Evolutionary conservation across 2,329 filamentous ascomycete species (phyloP), one percentile per base, ranked within the genome.

Genomic region (Epichloe scottii): DNA sequence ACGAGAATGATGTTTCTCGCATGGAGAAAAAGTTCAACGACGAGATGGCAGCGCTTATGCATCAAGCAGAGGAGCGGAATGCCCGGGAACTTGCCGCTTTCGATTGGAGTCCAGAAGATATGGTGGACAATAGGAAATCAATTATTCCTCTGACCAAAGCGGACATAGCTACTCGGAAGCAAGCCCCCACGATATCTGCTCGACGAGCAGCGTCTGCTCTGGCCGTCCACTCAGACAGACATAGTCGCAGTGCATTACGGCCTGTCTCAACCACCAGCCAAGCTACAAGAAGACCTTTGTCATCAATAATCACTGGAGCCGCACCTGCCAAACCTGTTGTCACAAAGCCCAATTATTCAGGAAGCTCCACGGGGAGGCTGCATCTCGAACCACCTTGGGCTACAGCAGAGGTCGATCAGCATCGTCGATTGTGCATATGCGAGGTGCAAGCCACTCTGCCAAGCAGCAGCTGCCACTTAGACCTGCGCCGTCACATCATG

Each of bases 361-460:
- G 81, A 45, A 78, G 80, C 56, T 75, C 75, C 8, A 73, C 77
- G 11, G 83, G 85, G 75, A 79, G 21, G 79, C 78, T 5, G 82
- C 81, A 5, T 95, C 89, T 2, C 81, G 83, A 55, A 90, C 81
- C 51, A 95, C 89, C 0, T 76, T 95, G 41, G 90, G 90, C 15
- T 95, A 95, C 63, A 87, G 79, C 51, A 88, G 85, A 64, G 89
- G 90, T 35, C 79, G 87, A 35, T 71, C 71, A 4, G 71, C 75
- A 4, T 75, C 72, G 1, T 72, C 73, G 0, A 65, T 75, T 41
- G 60, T 77, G 33, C 68, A 69, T 14, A 60, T 55, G 26, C 58
- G 58, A 10, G 55, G 52, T 43, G 33, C 48, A 46, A 51, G 45
- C 33, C 54, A 58, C 26, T 42, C 54, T n/a, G 34, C 23, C 14